Conservation (phyloP, 2,329 filamentous ascomycete genomes). For the Hypoxylon sp. region DNA sequence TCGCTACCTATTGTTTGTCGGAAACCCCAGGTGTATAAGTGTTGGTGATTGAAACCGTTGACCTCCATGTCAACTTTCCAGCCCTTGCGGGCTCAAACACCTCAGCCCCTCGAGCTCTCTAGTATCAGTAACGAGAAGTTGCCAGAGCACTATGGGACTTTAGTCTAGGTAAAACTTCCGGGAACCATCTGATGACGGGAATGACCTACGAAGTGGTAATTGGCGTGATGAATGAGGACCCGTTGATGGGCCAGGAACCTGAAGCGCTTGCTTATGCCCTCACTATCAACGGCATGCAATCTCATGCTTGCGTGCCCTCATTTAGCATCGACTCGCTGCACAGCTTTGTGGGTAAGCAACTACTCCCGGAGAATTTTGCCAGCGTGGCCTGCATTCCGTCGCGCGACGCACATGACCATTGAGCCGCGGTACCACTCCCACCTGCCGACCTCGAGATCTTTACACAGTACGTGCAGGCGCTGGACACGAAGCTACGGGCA, state of each 20-base stretch:
- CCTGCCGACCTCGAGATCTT: constrained; percentile 62
- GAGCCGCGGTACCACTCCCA: constrained; percentile 64
- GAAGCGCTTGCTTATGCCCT: constrained; percentile 39
- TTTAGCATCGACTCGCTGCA: constrained; percentile 34
- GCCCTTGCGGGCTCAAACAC: constrained; percentile 34
- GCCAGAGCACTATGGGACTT: constrained; percentile 13
- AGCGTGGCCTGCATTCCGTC: constrained; percentile 35
- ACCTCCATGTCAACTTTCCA: constrained; percentile 26
- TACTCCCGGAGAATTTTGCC: constrained; percentile 38
- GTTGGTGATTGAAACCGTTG: constrained; percentile 30
- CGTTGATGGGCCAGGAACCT: constrained; percentile 34
- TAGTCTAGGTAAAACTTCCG: constrained; percentile 20
- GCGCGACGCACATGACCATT: constrained; percentile 65
- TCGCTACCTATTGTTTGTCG: constrained; percentile 33
- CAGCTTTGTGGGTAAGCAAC: constrained; percentile 36
- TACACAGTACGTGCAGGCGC: constrained; percentile 37
- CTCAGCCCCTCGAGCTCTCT: constrained; percentile 42
- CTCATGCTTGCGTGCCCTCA: constrained; percentile 43
- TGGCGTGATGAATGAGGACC: constrained; percentile 28
- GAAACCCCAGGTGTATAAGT: constrained; percentile 31
- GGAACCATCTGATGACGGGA: constrained; percentile 30
- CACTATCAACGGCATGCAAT: constrained; percentile 39
- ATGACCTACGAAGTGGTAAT: constrained; percentile 35
- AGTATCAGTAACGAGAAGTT: constrained; percentile 34
- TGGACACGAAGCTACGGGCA: constrained; percentile 43